Conservation (phyloP, 257 asterid genomes). For the Solanum acaule region DNA sequence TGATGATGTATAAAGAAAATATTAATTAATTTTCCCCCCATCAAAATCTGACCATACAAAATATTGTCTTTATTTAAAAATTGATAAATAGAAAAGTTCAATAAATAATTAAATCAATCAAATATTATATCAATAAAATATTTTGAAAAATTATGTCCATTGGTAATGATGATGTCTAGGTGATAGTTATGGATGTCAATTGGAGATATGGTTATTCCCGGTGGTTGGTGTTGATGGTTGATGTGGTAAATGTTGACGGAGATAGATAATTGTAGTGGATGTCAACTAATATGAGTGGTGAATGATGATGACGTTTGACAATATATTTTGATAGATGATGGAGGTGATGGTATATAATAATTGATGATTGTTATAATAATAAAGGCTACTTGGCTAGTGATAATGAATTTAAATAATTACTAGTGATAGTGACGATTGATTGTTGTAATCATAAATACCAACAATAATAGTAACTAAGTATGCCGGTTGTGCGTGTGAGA, state of each 20-base stretch:
- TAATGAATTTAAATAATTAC: not conserved
- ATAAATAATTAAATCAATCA: not conserved
- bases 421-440: not conserved
- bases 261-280: not conserved
- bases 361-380: not conserved
- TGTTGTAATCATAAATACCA: not conserved
- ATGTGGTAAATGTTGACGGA: too few relatives aligned
- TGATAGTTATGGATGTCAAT: not conserved
- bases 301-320: not conserved
- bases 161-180: not conserved
- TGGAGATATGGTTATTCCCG: not conserved
- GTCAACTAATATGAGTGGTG: not conserved
- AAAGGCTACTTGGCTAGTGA: too few relatives aligned
- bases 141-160: not conserved
- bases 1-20: not conserved
- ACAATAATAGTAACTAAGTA: not conserved
- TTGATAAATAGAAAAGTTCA: not conserved
- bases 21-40: not conserved
- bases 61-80: not conserved
- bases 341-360: not conserved
- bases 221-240: not conserved
- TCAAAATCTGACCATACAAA: not conserved
- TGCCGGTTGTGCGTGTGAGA: not conserved
- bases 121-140: not conserved
- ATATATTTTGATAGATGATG: not conserved